These are phyloP conservation scores for Stellera chamaejasme DNA, from an alignment of 345 rosid species.

Conservation along the genomic window DNA sequence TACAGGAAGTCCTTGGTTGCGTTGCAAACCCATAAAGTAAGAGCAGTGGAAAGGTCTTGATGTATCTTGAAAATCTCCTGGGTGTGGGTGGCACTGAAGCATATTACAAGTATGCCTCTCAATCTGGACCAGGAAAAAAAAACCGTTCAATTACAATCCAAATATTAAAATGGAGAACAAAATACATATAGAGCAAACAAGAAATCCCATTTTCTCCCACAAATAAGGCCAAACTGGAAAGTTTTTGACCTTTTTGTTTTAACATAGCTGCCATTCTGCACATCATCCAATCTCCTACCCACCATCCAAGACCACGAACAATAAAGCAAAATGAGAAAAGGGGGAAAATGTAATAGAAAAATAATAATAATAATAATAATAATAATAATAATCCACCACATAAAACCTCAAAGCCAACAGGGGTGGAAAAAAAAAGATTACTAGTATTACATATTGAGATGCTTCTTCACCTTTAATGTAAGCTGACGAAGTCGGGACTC, in stretches of 20 bases:
- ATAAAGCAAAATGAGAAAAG: neutral
- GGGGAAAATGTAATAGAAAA: no score
- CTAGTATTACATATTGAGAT: neutral
- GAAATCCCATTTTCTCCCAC: neutral
- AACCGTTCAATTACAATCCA: slow-evolving; percentile 16
- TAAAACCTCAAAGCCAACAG: neutral
- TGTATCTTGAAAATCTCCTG: slow-evolving; percentile 72
- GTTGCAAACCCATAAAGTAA: slow-evolving; percentile 96
- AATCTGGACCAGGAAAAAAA: slow-evolving; percentile 40
- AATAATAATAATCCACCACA: neutral
- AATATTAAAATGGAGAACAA: neutral
- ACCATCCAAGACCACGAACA: no score
- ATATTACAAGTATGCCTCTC: slow-evolving; percentile 75
- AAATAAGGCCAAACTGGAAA: neutral
- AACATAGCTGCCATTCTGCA: no score
- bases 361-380: no score
- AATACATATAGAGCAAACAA: neutral
- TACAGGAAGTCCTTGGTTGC: slow-evolving; percentile 78
- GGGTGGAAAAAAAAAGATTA: neutral
- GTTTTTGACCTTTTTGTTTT: no score
- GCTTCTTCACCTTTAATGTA: slow-evolving; percentile 62
- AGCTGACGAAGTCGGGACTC: slow-evolving; percentile 96
- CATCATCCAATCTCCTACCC: no score
- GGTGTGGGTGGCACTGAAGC: slow-evolving; percentile 97
- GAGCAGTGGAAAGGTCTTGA: slow-evolving; percentile 59